These are phyloP conservation scores for Stemphylium vesicarium DNA, from an alignment of 2,329 filamentous ascomycete species.

Conservation along the genomic window DNA sequence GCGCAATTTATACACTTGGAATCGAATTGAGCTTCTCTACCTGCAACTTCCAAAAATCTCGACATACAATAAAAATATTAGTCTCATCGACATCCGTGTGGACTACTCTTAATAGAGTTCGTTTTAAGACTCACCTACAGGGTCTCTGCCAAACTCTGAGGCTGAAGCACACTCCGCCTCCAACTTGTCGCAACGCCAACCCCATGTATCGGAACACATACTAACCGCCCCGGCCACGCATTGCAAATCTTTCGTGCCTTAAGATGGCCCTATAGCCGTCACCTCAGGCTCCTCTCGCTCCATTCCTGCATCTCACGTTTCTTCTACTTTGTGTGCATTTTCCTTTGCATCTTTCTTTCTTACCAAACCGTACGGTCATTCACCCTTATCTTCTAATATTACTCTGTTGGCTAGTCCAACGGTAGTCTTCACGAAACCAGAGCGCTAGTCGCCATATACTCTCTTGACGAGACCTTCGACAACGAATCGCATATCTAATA, in stretches of 20 bases:
- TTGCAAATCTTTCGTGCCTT: constrained; percentile 47
- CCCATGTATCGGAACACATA: constrained; percentile 40
- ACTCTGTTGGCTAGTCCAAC: constrained; percentile 47
- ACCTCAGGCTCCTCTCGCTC: constrained; percentile 41
- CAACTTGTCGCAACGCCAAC: constrained; percentile 44
- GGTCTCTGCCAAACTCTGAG: constrained; percentile 31
- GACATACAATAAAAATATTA: background rate
- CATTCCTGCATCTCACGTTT: constrained; percentile 37
- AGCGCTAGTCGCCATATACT: constrained; percentile 49
- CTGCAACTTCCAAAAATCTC: background rate
- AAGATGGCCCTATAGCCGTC: constrained; percentile 42
- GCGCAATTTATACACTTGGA: background rate
- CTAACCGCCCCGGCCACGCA: constrained; percentile 37
- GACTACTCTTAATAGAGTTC: background rate
- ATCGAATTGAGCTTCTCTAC: background rate
- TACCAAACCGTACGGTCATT: constrained; percentile 19
- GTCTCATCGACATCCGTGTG: too few relatives aligned
- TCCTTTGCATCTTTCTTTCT: constrained; percentile 43
- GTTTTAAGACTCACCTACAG: constrained; percentile 24
- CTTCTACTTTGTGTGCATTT: constrained; percentile 31
- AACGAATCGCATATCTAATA: constrained; percentile 31
- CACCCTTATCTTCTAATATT: constrained; percentile 39
- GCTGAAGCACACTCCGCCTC: constrained; percentile 49
- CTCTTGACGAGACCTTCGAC: constrained; percentile 28
- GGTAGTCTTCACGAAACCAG: constrained; percentile 12